Percentiles rank a stretch among this genome's conserved stretches.
These are phyloP conservation scores for Astragalus membranaceus DNA, from an alignment of 306 rosid species.

Conservation along the genomic window DNA sequence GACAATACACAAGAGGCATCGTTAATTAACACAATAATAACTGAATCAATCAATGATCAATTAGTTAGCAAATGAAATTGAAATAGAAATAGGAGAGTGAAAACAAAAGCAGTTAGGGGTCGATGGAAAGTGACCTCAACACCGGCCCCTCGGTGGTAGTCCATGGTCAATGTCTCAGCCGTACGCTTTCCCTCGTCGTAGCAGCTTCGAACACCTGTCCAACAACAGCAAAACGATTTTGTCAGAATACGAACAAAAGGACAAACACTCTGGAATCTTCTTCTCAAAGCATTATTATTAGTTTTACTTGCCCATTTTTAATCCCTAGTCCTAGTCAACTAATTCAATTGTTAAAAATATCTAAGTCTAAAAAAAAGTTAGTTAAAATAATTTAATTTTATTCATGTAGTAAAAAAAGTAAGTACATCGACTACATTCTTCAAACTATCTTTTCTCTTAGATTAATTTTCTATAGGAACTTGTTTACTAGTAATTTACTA, in stretches of 20 bases:
- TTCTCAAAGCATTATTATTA: too few species aligned
- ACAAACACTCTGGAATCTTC: neutral
- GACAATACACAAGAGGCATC: neutral
- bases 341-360: too few species aligned
- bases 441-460: too few species aligned
- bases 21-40: neutral
- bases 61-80: too few species aligned
- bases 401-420: too few species aligned
- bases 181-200: conserved; percentile 99
- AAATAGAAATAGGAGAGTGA: neutral
- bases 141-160: conserved; percentile 88
- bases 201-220: conserved; percentile 96
- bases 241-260: conserved; percentile 3
- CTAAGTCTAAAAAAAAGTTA: too few species aligned
- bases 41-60: neutral
- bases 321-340: neutral
- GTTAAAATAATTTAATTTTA: too few species aligned
- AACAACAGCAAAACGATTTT: neutral
- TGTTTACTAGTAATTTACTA: too few species aligned
- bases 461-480: too few species aligned
- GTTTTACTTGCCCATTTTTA: neutral
- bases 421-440: too few species aligned
- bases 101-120: neutral
- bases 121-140: conserved; percentile 54
- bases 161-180: conserved; percentile 98